These are phyloP conservation scores for Helotiales sp. DNA, from an alignment of 2,329 filamentous ascomycete species.

Conservation along the genomic window DNA sequence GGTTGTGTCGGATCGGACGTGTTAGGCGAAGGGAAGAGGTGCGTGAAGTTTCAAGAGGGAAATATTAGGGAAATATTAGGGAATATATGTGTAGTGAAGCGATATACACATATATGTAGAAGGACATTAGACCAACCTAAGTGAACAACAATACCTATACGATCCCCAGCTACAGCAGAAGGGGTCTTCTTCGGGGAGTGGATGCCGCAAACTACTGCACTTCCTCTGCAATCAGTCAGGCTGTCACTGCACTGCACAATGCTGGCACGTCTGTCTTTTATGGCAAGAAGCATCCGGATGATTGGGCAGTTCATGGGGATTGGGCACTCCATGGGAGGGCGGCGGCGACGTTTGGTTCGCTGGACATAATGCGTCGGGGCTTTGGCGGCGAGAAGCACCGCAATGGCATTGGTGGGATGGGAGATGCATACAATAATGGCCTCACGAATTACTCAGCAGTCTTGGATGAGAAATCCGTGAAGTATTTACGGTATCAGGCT, in stretches of 20 bases:
- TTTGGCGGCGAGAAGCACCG: background rate
- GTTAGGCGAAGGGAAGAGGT: no score
- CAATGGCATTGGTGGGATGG: background rate
- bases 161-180: background rate
- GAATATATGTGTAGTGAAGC: background rate
- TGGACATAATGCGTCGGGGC: background rate
- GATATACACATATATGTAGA: no score
- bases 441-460: slow-evolving; percentile 6
- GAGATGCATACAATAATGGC: background rate
- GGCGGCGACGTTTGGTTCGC: slow-evolving; percentile 5
- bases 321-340: background rate
- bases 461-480: background rate
- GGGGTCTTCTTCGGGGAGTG: background rate
- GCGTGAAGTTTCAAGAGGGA: no score
- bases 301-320: background rate
- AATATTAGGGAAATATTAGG: background rate
- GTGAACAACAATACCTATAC: background rate
- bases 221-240: no score
- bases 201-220: slow-evolving; percentile 7
- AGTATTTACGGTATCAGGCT: background rate
- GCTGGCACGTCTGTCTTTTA: no score
- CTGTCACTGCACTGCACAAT: background rate
- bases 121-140: no score
- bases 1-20: slow-evolving; percentile 6
- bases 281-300: background rate